These are phyloP conservation scores for Lichenothelia convexa DNA, from an alignment of 495 filamentous ascomycete species.

Conservation along the genomic window DNA sequence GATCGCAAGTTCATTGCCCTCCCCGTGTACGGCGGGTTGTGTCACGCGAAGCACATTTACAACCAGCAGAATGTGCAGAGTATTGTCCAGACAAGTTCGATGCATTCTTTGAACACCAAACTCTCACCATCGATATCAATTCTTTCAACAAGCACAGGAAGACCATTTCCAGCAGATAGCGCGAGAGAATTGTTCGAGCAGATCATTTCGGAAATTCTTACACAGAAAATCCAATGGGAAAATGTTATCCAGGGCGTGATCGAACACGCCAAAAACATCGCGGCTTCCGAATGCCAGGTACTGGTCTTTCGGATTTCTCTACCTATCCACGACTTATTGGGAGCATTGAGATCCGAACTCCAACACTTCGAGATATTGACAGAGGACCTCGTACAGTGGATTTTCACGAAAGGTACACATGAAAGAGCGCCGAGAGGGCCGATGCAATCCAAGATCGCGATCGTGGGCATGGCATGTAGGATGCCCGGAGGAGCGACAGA, in stretches of 20 bases:
- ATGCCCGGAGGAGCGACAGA: conserved; percentile 12
- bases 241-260: conserved; percentile 1
- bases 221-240: conserved; percentile 6
- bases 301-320: background rate
- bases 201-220: conserved; percentile 6
- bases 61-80: conserved; percentile 11
- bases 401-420: background rate
- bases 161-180: conserved; percentile 3
- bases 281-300: background rate
- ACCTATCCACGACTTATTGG: background rate
- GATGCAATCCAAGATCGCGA: conserved; percentile 15
- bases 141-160: conserved; percentile 6
- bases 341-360: background rate
- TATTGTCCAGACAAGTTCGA: conserved; percentile 10
- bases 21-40: conserved; percentile 23
- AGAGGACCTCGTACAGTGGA: background rate
- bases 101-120: background rate
- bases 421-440: background rate
- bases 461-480: conserved; percentile 16
- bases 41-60: conserved; percentile 28
- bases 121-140: conserved; percentile 1
- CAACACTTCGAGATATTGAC: background rate
- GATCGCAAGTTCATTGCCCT: conserved; percentile 17
- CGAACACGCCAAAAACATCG: background rate
- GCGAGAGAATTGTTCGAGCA: conserved; percentile 4